phyloP scores from a whole-genome alignment of 805 yeast species.

The Monosporozyma aquatica region DNA sequence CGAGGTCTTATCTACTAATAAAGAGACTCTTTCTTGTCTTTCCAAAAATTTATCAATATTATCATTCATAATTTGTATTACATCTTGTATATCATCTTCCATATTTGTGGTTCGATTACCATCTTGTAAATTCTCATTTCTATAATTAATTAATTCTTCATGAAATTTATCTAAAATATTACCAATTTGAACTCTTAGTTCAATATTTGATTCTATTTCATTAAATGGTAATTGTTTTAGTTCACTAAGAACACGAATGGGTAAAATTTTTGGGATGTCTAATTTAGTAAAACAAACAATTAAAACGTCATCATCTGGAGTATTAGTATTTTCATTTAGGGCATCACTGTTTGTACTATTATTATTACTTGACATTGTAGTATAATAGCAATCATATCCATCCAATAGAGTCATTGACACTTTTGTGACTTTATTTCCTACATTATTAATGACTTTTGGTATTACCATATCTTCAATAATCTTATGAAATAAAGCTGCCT shows the following conservation, averaged over 20 bases:
- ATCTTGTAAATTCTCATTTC: slow-evolving; percentile 10
- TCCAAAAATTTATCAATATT: slow-evolving; percentile 43
- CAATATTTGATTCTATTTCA: slow-evolving; percentile 17
- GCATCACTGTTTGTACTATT: neutral
- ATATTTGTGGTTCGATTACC: neutral
- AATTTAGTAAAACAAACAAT: slow-evolving; percentile 22
- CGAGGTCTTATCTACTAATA: slow-evolving; percentile 72
- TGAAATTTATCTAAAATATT: slow-evolving; percentile 24
- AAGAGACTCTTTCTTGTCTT: slow-evolving; percentile 68
- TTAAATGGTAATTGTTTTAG: slow-evolving; percentile 17
- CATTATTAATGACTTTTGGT: slow-evolving; percentile 24
- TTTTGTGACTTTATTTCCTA: slow-evolving; percentile 29
- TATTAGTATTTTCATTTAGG: slow-evolving; percentile 4
- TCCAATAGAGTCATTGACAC: slow-evolving; percentile 25
- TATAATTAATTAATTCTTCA: slow-evolving; percentile 22
- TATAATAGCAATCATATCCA: slow-evolving; percentile 29
- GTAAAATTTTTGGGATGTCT: slow-evolving; percentile 25
- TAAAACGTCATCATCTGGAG: slow-evolving; percentile 10
- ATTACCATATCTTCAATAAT: slow-evolving; percentile 24
- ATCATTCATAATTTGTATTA: slow-evolving; percentile 31
- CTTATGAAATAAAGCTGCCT: slow-evolving; percentile 14
- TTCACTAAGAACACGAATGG: slow-evolving; percentile 27
- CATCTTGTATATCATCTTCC: slow-evolving; percentile 25
- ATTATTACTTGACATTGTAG: slow-evolving; percentile 9
- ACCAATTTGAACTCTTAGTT: slow-evolving; percentile 19